Base-by-base conservation (phyloP, 148 eudicot species). In the Dysphania ambrosioides region DNA sequence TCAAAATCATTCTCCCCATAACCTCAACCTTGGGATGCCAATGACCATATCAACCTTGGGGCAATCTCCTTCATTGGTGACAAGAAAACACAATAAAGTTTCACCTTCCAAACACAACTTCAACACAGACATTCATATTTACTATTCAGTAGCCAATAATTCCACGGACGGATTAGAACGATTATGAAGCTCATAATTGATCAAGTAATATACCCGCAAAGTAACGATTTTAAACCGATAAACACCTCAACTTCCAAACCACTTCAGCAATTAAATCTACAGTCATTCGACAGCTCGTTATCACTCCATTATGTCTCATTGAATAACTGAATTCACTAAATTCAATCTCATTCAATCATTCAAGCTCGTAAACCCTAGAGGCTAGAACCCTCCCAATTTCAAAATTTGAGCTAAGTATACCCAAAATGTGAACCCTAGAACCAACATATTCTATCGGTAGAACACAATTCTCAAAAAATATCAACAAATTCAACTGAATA, bases 361-460 rank as follows among this genome's bases (percentile, higher is more conserved):
- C 13, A 66, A 66, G n/a, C n/a, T n/a, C 70, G 11, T 6, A 6
- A 34, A 32, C 40, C 67, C 26, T 18, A 16, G 34, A 34, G n/a
- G n/a, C n/a, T n/a, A n/a, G n/a, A 63, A 12, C 67, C 41, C 12
- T 18, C 0, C 53, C 21, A 47, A 47, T 13, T 47, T 47, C 53
- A 47, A 15, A 13, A 47, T 16, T 3, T n/a, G n/a, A n/a, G n/a
- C 53, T 47, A 9, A 53, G 24, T 12, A 60, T 3, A n/a, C n/a
- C n/a, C n/a, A 23, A 38, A 23, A 53, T 55, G 38, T 26, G 32
- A 75, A 60, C 71, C 72, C 72, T 78, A 65, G 23, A 56, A 34
- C 40, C 10, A 59, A 70, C 8, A 66, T 59, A 15, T 10, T 10
- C 27, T 10, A 23, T 10, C 18, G 58, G 38, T 24, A 44, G 21